Base-by-base conservation (phyloP, 495 filamentous ascomycete species). In the Aspergillus sclerotiicarbonarius region DNA sequence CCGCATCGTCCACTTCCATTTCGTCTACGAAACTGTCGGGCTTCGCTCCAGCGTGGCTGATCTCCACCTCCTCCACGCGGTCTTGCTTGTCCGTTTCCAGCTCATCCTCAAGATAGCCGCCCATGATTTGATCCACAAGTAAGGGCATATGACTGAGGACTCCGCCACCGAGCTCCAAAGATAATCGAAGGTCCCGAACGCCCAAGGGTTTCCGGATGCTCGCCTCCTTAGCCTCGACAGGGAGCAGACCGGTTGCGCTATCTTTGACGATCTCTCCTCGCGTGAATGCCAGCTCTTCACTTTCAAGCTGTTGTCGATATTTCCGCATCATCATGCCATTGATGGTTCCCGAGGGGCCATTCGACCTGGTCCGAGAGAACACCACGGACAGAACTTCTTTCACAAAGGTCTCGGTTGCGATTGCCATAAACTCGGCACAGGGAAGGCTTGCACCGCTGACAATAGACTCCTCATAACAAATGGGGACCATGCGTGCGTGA, bases 391-490 rank as follows among this genome's bases (percentile, higher is more conserved):
- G 76, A 6, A 93, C 82, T 62, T 96, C 90, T 73, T 97, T 98
- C 58, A 98, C 86, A 65, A 88, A 96, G 0, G 88, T 91, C 71
- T 98, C 93, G 3, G 90, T 89, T 2, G 93, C 94, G 44, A 91
- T 85, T 20, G 90, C 88, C 85, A 98, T 88, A 68, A 93, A 91
- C 51, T 90, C 86, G 6, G 92, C 85, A 33, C 90, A 90, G 29
- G 90, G 84, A 6, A 85, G 67, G 7, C 82, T 76, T 59, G 90
- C 83, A 3, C 92, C 90, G 20, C 81, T 82, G n/a, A 81, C 80
- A 5, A 98, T 83, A 0, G 92, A 94, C 59, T 90, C 82, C 72
- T 96, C 94, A 72, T 96, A 96, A 73, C 91, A 96, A 61, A 97
- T 94, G 8, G 94, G 92, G 16, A 90, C 78, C 89, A 98, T 95